phyloP scores from a whole-genome alignment of 2,329 filamentous ascomycete genomes.

The Aspergillus tubingensis region DNA sequence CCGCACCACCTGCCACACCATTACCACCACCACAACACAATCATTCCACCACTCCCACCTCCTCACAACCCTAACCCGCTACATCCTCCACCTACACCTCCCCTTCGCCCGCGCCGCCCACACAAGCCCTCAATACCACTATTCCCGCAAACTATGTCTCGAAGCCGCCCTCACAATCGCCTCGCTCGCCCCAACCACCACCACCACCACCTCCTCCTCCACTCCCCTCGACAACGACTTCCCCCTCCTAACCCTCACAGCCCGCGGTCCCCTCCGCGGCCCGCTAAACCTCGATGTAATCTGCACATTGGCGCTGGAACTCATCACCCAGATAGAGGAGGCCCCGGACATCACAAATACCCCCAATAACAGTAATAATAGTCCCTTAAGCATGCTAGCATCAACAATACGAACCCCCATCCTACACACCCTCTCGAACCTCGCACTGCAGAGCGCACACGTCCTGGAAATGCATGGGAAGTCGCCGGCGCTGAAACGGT shows the following conservation, averaged over 20 bases:
- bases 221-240: constrained; percentile 13
- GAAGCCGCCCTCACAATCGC: constrained; percentile 23
- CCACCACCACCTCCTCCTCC: neutral
- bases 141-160: constrained; percentile 20
- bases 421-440: constrained; percentile 20
- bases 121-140: constrained; percentile 19
- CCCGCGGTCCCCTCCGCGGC: constrained; percentile 23
- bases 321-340: constrained; percentile 29
- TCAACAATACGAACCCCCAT: constrained; percentile 18
- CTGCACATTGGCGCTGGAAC: constrained; percentile 23
- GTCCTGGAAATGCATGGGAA: constrained; percentile 20
- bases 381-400: constrained; percentile 13
- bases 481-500: constrained; percentile 21
- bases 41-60: constrained; percentile 15
- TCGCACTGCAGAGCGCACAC: constrained; percentile 23
- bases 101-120: constrained; percentile 19
- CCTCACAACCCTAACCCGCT: constrained; percentile 20
- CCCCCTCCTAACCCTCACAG: constrained; percentile 15
- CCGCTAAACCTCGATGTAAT: constrained; percentile 27
- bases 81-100: constrained; percentile 20
- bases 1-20: constrained; percentile 12
- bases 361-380: neutral
- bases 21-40: neutral
- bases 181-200: constrained; percentile 18
- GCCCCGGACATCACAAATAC: neutral